These are phyloP conservation scores for Talaromyces borbonicus DNA, from an alignment of 495 filamentous ascomycete species.

Conservation along the genomic window DNA sequence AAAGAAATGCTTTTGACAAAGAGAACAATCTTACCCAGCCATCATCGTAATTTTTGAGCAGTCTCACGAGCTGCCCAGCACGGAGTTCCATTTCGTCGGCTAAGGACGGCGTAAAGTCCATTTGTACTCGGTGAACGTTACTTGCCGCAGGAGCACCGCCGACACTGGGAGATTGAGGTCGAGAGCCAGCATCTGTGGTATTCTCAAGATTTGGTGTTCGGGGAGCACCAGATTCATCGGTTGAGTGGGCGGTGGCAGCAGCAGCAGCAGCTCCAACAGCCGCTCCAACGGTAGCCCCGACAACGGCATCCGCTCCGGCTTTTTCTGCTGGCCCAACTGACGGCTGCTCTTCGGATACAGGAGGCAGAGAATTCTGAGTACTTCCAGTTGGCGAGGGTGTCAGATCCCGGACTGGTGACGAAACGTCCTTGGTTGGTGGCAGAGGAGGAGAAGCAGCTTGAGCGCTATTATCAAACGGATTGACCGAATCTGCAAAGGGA, in stretches of 20 bases:
- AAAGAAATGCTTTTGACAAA: background rate
- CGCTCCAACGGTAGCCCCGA: conserved; percentile 22
- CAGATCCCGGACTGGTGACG: background rate
- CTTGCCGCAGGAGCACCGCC: conserved; percentile 37
- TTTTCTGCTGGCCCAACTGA: background rate
- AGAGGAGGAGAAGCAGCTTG: conserved; percentile 32
- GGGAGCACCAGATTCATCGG: conserved; percentile 19
- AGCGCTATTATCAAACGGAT: conserved; percentile 38
- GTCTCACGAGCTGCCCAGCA: conserved; percentile 70
- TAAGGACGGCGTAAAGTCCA: conserved; percentile 90
- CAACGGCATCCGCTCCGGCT: conserved; percentile 19
- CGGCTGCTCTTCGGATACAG: conserved; percentile 6
- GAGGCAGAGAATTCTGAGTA: conserved; percentile 11
- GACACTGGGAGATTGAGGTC: conserved; percentile 39
- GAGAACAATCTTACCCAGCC: conserved; percentile 67
- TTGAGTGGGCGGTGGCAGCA: conserved; percentile 21
- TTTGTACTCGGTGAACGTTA: conserved; percentile 80
- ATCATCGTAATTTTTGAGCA: conserved; percentile 96
- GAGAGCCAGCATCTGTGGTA: conserved; percentile 9
- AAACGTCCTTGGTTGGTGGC: conserved; percentile 8
- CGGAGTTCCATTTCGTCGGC: conserved; percentile 79
- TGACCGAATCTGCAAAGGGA: conserved; percentile 38
- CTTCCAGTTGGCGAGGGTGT: conserved; percentile 5
- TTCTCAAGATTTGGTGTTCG: conserved; percentile 19
- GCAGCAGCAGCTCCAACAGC: conserved; percentile 24